Conservation (phyloP, 148 eudicot species). For the Cornus florida region DNA sequence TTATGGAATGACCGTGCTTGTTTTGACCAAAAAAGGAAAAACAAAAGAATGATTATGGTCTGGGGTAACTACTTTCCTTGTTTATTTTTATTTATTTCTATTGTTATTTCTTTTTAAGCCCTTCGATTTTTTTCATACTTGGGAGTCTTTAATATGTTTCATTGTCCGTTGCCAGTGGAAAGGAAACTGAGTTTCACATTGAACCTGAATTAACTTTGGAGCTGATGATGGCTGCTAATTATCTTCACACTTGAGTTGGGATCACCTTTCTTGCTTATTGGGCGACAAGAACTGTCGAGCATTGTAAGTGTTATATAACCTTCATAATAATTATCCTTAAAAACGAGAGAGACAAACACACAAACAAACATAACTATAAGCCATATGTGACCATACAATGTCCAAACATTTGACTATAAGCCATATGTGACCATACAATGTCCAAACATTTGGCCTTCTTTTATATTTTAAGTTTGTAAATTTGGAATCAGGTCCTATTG, state of each 20-base stretch:
- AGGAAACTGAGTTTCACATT: constrained; percentile 95
- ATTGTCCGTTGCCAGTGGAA: constrained; percentile 59
- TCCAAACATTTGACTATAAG: neutral
- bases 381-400: too few relatives aligned
- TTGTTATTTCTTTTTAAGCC: neutral
- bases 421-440: too few relatives aligned
- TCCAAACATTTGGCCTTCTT: neutral
- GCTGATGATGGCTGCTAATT: constrained; percentile 99
- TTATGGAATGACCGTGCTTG: neutral
- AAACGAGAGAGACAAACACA: neutral
- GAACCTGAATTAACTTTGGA: constrained; percentile 97
- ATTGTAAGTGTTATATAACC: constrained; percentile 1
- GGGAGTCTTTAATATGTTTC: neutral
- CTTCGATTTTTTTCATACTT: neutral
- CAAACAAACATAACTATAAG: too few relatives aligned
- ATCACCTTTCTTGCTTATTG: constrained; percentile 11
- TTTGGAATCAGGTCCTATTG: neutral
- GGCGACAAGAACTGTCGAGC: constrained; percentile 9
- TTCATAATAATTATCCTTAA: neutral
- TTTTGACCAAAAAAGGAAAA: neutral
- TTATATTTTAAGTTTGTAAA: neutral
- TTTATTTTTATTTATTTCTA: neutral
- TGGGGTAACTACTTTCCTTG: too few relatives aligned
- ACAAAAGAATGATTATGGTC: too few relatives aligned
- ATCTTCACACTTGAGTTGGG: constrained; percentile 72